Base-by-base conservation (phyloP, 1,284 basidiomycete species). In the Trametes sp. region DNA sequence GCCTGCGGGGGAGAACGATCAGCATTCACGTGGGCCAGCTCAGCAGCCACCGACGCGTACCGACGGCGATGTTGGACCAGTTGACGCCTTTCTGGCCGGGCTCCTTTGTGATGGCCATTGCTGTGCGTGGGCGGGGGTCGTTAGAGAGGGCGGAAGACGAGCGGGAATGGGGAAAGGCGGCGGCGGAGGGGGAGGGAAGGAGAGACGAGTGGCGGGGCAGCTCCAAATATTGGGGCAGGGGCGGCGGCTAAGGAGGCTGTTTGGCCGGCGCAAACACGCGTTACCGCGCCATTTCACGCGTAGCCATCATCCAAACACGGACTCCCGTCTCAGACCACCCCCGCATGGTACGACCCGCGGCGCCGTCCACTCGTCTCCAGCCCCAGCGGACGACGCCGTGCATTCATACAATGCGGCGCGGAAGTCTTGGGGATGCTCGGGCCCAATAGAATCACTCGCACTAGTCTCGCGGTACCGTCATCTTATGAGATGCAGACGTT, bases 41-140 rank as follows among this genome's bases (percentile, higher is more conserved):
- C 59, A 64, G 62, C 29, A 65, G 58, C 49, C 46, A 67, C 68
- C 57, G 67, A 72, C 69, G 69, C 67, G 70, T 31, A 92, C 96
- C 96, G 78, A 99, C 94, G 68, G 96, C 97, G 80, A 98, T 98
- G 84, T 99, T 99, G 73, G 95, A 96, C 96, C 96, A 99, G 81
- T 87, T 96, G 74, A 98, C 87, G 73, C 96, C 95, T 79, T 97
- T 97, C 80, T 96, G 90, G 69, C 93, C 93, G 61, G 93, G 93
- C 80, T 92, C 90, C 74, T 85, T 87, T 74, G 87, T 82, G 70
- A 93, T 86, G 77, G 87, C 92, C 92, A 93, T 94, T 71, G 77
- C 69, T 61, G 70, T 68, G 60, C 54, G 54, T 46, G 41, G 49
- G 44, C 21, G 58, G 54, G 57, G 60, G 51, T 57, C 49, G 64